Conservation (phyloP, 805 yeast genomes). For the Candida succiphila region DNA sequence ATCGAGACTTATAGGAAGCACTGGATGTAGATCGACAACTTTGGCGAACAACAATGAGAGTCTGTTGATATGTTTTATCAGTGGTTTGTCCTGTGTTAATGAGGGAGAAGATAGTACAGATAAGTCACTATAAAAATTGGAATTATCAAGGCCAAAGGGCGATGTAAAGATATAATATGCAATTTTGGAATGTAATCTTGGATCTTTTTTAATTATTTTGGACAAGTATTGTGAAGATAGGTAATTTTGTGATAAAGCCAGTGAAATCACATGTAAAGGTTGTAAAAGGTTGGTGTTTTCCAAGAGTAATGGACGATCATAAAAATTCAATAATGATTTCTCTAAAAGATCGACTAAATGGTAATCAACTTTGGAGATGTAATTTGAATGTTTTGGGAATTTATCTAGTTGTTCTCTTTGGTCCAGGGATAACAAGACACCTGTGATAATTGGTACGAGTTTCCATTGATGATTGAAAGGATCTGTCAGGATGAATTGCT, state of each 20-base stretch:
- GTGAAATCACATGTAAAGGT: constrained; percentile 6
- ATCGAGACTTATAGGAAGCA: constrained; percentile 6
- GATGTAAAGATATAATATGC: constrained; percentile 10
- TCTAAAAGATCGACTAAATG: constrained; percentile 6
- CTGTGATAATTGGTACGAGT: constrained; percentile 36
- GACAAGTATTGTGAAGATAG: constrained; percentile 4
- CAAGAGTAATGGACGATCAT: background rate
- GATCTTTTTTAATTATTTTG: constrained; percentile 4
- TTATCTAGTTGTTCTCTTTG: constrained; percentile 12
- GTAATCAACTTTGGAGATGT: constrained; percentile 13
- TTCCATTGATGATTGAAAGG: constrained; percentile 28
- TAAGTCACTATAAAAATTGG: background rate
- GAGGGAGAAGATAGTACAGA: too few relatives aligned
- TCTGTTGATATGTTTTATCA: constrained; percentile 36
- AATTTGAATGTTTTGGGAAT: constrained; percentile 15
- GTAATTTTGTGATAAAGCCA: constrained; percentile 9
- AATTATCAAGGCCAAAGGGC: constrained; percentile 15
- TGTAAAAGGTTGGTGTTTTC: constrained; percentile 4
- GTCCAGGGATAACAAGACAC: constrained; percentile 28
- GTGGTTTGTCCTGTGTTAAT: constrained; percentile 22
- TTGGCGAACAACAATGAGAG: constrained; percentile 30
- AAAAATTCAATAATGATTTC: constrained; percentile 3
- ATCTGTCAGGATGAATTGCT: constrained; percentile 15
- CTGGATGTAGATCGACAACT: constrained; percentile 8
- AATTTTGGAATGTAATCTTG: constrained; percentile 9